phyloP scores from a whole-genome alignment of 1,139 yeast genomes.

The Hansenula sp. region DNA sequence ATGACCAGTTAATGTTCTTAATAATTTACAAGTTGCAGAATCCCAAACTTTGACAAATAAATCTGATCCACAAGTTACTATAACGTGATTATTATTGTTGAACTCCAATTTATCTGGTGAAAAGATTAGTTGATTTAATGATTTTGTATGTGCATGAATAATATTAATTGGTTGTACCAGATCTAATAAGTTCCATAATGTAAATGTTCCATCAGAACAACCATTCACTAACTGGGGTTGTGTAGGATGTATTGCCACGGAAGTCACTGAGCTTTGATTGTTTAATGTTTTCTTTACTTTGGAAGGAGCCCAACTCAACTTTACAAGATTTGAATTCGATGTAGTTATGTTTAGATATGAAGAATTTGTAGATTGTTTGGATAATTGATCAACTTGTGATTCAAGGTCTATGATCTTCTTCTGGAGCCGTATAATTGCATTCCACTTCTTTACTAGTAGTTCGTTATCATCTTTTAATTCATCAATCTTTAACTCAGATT shows the following conservation, averaged over 20 bases:
- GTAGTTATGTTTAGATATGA: slow-evolving; percentile 18
- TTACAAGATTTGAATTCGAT: slow-evolving; percentile 28
- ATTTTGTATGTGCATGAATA: slow-evolving; percentile 73
- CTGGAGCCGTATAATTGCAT: slow-evolving; percentile 78
- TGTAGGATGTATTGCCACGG: slow-evolving; percentile 69
- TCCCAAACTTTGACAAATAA: slow-evolving; percentile 71
- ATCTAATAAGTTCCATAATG: slow-evolving; percentile 70
- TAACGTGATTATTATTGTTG: slow-evolving; percentile 19
- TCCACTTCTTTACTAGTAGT: slow-evolving; percentile 83
- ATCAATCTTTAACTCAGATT: slow-evolving; percentile 12
- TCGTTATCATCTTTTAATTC: slow-evolving; percentile 24
- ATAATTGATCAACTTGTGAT: slow-evolving; percentile 18
- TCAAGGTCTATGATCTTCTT: slow-evolving; percentile 62
- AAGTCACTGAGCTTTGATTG: slow-evolving; percentile 60
- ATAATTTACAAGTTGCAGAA: slow-evolving; percentile 41
- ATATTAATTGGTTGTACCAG: slow-evolving; percentile 63
- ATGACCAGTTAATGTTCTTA: slow-evolving; percentile 78
- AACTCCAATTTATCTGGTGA: slow-evolving; percentile 33
- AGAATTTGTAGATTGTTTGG: slow-evolving; percentile 10
- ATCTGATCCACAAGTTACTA: slow-evolving; percentile 75
- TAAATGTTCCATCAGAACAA: slow-evolving; percentile 69
- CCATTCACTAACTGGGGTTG: slow-evolving; percentile 66
- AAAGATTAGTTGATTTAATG: slow-evolving; percentile 60
- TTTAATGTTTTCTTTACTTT: slow-evolving; percentile 44
- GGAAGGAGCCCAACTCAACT: slow-evolving; percentile 68